Conservation (phyloP, 1,284 basidiomycete species). For the Mycena sp. region DNA sequence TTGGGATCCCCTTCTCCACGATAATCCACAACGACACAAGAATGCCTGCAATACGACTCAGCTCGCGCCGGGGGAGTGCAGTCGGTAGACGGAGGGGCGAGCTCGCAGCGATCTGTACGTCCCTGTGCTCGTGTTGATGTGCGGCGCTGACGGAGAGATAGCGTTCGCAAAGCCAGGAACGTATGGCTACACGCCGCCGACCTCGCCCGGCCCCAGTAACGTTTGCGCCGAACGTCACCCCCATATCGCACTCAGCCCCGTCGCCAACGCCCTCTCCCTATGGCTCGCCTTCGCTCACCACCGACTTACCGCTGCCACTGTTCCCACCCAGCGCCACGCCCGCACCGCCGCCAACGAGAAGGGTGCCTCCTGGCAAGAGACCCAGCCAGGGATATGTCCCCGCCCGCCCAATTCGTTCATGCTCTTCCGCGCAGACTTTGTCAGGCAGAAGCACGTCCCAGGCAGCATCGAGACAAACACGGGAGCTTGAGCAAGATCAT, state of each 20-base stretch:
- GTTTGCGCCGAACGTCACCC: conserved; percentile 79
- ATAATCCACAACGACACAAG: background rate
- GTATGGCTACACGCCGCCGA: conserved; percentile 58
- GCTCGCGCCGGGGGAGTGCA: conserved; percentile 20
- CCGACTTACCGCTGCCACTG: conserved; percentile 44
- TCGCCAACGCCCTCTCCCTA: conserved; percentile 45
- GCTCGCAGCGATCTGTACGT: conserved; percentile 12
- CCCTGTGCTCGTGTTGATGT: background rate
- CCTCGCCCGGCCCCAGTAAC: conserved; percentile 58
- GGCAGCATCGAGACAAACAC: conserved; percentile 85
- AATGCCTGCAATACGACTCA: conserved; percentile 27
- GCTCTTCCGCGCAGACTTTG: conserved; percentile 91
- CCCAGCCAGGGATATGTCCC: conserved; percentile 81
- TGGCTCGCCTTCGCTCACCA: conserved; percentile 40
- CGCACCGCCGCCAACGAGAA: conserved; percentile 47
- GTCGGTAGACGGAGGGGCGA: conserved; percentile 21
- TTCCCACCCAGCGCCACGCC: conserved; percentile 58
- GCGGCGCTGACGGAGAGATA: conserved; percentile 23
- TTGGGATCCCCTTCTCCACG: conserved; percentile 15
- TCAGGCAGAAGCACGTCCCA: conserved; percentile 82
- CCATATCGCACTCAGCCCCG: conserved; percentile 63
- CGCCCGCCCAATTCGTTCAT: conserved; percentile 95
- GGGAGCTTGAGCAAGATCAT: conserved; percentile 81
- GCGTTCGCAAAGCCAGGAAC: conserved; percentile 59
- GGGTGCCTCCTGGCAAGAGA: conserved; percentile 63